Percentiles rank a stretch among this genome's conserved stretches.
phyloP scores from a whole-genome alignment of 208 protist species.

The Acanthamoeba culbertsoni region DNA sequence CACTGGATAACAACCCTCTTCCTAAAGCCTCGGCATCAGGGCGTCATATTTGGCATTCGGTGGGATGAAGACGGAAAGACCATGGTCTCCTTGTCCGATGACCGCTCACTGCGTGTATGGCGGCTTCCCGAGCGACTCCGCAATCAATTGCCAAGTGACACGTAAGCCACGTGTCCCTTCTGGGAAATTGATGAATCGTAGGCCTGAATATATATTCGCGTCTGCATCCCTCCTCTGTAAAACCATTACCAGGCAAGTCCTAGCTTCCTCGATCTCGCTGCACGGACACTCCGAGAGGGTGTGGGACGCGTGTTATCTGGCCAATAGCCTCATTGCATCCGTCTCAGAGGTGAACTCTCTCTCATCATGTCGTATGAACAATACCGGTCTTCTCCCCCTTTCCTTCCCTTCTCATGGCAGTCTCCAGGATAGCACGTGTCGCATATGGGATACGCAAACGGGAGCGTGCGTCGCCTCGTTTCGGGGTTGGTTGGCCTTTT shows the following conservation, averaged over 20 bases:
- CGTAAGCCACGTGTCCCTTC: not conserved
- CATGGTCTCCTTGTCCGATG: not conserved
- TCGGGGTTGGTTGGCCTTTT: not conserved
- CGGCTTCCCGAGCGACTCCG: not conserved
- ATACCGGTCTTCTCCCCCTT: not conserved
- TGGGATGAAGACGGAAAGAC: not conserved
- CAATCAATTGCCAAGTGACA: not conserved
- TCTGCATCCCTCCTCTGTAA: not conserved
- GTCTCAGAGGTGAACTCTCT: not conserved
- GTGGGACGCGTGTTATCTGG: constrained; percentile 4
- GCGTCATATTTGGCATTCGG: constrained; percentile 26
- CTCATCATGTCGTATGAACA: not conserved
- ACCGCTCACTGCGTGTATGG: constrained; percentile 19
- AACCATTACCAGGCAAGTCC: not conserved
- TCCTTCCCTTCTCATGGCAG: not conserved
- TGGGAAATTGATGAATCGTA: no score
- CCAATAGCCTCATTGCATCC: not conserved
- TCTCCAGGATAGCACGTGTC: constrained; percentile 20
- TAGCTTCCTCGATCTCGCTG: not conserved
- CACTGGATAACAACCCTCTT: no score
- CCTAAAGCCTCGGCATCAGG: no score
- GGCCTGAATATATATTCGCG: no score
- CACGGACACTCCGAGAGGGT: constrained; percentile 24
- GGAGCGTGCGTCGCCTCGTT: not conserved
- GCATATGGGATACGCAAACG: not conserved